Conservation (phyloP, 208 protist species). For the Wallacemonas rigidus region DNA sequence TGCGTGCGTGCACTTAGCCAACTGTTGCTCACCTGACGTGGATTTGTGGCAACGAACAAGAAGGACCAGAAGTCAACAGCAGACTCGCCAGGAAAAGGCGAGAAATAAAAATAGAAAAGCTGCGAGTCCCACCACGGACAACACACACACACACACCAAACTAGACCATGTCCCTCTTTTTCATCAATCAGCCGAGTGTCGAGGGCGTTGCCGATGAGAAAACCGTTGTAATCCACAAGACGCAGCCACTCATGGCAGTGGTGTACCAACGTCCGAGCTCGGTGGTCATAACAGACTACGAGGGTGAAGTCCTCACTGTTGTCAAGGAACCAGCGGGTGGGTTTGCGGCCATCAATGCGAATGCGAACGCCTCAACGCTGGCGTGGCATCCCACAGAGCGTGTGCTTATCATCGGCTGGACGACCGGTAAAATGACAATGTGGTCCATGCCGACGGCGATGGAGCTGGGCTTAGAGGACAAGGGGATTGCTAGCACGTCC, state of each 20-base stretch:
- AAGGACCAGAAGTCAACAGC: too few species aligned
- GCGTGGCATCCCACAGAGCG: conserved; percentile 86
- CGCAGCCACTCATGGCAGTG: conserved; percentile 68
- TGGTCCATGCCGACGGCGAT: conserved; percentile 52
- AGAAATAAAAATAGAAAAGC: too few species aligned
- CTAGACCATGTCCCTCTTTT: conserved; percentile 65
- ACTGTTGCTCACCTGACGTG: too few species aligned
- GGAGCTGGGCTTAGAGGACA: conserved; percentile 36
- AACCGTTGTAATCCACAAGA: conserved; percentile 55
- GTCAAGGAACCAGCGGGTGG: conserved; percentile 40
- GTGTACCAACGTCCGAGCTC: conserved; percentile 61
- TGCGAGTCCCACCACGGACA: too few species aligned
- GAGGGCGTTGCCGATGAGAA: conserved; percentile 62
- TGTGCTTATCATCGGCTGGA: conserved; percentile 84
- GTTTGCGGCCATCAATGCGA: conserved; percentile 24
- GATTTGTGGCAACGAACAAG: too few species aligned
- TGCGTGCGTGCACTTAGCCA: too few species aligned
- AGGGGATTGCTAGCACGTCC: conserved; percentile 21
- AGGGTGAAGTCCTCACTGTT: conserved; percentile 71
- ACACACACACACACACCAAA: too few species aligned
- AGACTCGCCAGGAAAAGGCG: too few species aligned
- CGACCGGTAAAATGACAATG: conserved; percentile 67
- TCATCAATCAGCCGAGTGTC: conserved; percentile 60
- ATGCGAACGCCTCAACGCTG: conserved; percentile 44
- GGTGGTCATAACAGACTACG: conserved; percentile 78